phyloP scores from a whole-genome alignment of 768 basidiomycete genomes.

The Trametes elegans region DNA sequence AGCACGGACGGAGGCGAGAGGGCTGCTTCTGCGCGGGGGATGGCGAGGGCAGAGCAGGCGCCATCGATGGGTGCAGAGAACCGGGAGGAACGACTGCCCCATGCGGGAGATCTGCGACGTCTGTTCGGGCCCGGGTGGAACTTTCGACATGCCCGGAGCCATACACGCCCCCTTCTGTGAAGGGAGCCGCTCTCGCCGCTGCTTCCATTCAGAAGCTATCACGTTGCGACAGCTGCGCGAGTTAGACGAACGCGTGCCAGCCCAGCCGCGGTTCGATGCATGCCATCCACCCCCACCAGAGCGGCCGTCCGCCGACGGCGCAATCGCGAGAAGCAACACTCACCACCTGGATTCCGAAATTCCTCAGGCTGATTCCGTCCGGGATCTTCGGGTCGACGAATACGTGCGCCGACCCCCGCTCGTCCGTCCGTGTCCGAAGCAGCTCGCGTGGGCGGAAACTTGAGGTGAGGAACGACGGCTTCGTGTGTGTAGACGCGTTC shows the following conservation, averaged over 20 bases:
- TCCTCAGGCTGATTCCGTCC: constrained; percentile 78
- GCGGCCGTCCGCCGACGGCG: constrained; percentile 5
- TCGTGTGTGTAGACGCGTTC: constrained; percentile 11
- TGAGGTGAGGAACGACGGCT: constrained; percentile 44
- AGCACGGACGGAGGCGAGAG: not conserved
- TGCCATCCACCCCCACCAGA: not conserved
- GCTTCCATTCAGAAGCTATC: constrained; percentile 1
- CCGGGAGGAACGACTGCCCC: constrained; percentile 2
- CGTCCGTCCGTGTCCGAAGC: constrained; percentile 26
- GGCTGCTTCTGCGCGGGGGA: not conserved
- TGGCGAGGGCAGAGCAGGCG: not conserved
- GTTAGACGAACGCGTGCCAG: constrained; percentile 1
- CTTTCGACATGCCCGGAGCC: constrained; percentile 2
- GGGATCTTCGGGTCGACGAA: constrained; percentile 74
- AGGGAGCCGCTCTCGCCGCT: not conserved
- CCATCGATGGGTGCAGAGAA: constrained; percentile 1
- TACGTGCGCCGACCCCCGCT: constrained; percentile 20
- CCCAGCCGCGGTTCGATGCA: not conserved
- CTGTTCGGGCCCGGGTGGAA: constrained; percentile 9
- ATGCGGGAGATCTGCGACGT: constrained; percentile 4
- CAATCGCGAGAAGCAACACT: constrained; percentile 35
- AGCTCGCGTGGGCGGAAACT: constrained; percentile 45
- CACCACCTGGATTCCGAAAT: constrained; percentile 88
- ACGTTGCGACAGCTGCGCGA: not conserved
- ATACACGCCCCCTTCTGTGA: constrained; percentile 12